phyloP scores from a whole-genome alignment of 1,284 basidiomycete species.

The Exobasidium rhododendri region DNA sequence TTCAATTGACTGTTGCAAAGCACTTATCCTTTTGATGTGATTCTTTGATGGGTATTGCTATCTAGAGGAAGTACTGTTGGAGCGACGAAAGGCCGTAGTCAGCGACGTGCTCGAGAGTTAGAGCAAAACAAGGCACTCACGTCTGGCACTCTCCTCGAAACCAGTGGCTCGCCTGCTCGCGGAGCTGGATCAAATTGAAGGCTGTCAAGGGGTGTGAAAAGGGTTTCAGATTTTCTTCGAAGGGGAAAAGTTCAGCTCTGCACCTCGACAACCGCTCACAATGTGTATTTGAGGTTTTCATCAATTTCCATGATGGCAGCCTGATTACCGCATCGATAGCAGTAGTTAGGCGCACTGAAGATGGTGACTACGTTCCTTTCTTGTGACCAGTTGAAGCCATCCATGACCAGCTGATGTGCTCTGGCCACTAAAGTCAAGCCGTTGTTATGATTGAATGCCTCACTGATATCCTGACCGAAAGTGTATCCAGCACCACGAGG shows the following conservation, averaged over 20 bases:
- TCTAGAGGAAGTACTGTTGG: neutral
- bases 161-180: slow-evolving; percentile 93
- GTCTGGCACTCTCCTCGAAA: slow-evolving; percentile 95
- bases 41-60: neutral
- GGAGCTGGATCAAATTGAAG: slow-evolving; percentile 99
- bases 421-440: slow-evolving; percentile 81
- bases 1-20: no score
- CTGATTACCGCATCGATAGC: slow-evolving; percentile 98
- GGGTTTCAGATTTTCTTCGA: neutral
- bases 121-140: slow-evolving; percentile 26
- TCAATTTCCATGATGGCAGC: slow-evolving; percentile 99
- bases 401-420: slow-evolving; percentile 75
- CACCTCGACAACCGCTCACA: slow-evolving; percentile 55
- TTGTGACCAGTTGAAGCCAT: slow-evolving; percentile 96
- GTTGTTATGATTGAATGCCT: slow-evolving; percentile 98
- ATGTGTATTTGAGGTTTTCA: slow-evolving; percentile 93
- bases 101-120: slow-evolving; percentile 43
- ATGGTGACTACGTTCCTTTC: slow-evolving; percentile 99
- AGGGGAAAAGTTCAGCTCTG: slow-evolving; percentile 9
- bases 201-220: slow-evolving; percentile 58
- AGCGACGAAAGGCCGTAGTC: no score
- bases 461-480: slow-evolving; percentile 97
- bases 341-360: slow-evolving; percentile 85
- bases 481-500: slow-evolving; percentile 98
- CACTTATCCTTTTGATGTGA: no score